These are phyloP conservation scores for Biscogniauxia mediterranea DNA, from an alignment of 2,329 filamentous ascomycete species.

Conservation along the genomic window DNA sequence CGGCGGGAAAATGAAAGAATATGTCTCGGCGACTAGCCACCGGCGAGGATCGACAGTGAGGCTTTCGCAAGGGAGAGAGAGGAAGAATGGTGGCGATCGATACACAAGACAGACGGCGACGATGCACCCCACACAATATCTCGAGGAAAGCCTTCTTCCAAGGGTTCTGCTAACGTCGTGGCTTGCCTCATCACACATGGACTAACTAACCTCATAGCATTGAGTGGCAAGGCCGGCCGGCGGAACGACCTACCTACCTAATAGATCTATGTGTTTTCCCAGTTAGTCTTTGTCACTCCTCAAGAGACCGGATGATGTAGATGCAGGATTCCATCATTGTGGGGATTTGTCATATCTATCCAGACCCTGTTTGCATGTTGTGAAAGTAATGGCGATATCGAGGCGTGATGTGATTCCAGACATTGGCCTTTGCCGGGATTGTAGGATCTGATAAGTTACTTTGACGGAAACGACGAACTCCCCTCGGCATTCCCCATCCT, in stretches of 20 bases:
- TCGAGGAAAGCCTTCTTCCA: constrained; percentile 3
- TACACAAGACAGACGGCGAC: not conserved
- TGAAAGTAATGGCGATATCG: constrained; percentile 2
- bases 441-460: constrained; percentile 11
- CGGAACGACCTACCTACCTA: no score
- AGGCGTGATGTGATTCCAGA: constrained; percentile 12
- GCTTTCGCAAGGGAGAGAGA: constrained; percentile 4
- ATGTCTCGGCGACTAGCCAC: no score
- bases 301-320: not conserved
- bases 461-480: constrained; percentile 3
- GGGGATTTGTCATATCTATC: not conserved
- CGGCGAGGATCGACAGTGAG: constrained; percentile 9
- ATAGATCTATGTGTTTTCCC: constrained; percentile 4
- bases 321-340: not conserved
- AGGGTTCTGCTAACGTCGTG: constrained; percentile 18
- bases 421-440: constrained; percentile 3
- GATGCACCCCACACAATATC: constrained; percentile 25
- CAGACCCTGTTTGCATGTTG: not conserved
- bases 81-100: no score
- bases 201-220: constrained; percentile 4
- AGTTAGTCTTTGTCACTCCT: not conserved
- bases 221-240: constrained; percentile 7
- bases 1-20: not conserved
- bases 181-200: constrained; percentile 18
- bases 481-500: constrained; percentile 9